Evolutionary conservation across 1,284 basidiomycete genomes (phyloP), one percentile per base, ranked within the genome.

Genomic region (Violaceomyces palustris): DNA sequence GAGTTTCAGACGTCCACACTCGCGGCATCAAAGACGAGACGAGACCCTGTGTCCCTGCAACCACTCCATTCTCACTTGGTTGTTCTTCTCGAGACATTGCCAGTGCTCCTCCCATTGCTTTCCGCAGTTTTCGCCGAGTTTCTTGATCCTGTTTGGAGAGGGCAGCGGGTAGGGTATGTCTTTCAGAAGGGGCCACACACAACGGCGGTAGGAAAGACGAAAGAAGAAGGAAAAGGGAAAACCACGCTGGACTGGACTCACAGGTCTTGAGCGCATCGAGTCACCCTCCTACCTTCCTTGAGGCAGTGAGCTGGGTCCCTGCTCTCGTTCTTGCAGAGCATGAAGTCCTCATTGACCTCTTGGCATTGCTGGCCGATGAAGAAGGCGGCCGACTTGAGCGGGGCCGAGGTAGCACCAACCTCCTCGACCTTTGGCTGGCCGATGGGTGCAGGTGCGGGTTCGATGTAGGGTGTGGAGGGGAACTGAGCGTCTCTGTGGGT

Each of bases 261-360:
- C 93, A 98, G 69, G 74, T 97, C 91, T 39, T 85, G 84, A 37
- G 92, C 87, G 75, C 94, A 99, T 65, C 94, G 81, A 42, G 94
- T 98, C 50, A 98, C 93, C 69, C 89, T 84, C 62, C 94, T 78
- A 22, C 94, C 94, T 76, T 98, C 94, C 79, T 88, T 87, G 75
- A 98, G 75, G 77, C 94, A 99, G 75, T 94, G 89, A 26, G 76
- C 89, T 11, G 94, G 89, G 73, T 96, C 85, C 44, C 81, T 80
- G 73, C 82, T 85, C 78, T 97, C 91, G 36, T 82, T 79, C 79
- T 98, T 98, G 82, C 94, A 98, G 45, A 97, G 85, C 90, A 99
- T 96, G 72, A 97, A 98, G 78, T 99, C 93, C 92, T 92, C 94
- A 77, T 96, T 97, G 78, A 86, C 93, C 50, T 90, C 87, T 77